Conservation (phyloP, 495 filamentous ascomycete genomes). For the Neurospora sp. region DNA sequence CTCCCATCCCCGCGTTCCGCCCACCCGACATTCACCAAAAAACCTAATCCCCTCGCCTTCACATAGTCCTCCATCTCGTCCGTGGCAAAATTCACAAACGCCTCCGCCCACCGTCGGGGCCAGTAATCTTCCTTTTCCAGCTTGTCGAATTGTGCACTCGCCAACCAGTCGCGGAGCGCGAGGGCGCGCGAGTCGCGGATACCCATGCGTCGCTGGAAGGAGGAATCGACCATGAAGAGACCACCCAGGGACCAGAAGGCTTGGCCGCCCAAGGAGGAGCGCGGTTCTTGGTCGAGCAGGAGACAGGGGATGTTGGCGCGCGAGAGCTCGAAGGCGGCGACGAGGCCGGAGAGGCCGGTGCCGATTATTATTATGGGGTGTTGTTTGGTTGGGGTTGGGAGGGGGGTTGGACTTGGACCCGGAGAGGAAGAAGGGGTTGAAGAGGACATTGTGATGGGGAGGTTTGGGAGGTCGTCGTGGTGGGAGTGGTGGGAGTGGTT, state of each 20-base stretch:
- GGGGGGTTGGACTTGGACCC: not conserved
- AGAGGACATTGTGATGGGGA: not conserved
- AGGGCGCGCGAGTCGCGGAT: constrained; percentile 38
- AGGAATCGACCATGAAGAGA: constrained; percentile 39
- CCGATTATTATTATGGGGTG: constrained; percentile 41
- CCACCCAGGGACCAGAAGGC: constrained; percentile 47
- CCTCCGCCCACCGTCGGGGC: constrained; percentile 42
- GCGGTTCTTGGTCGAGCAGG: constrained; percentile 41
- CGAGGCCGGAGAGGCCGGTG: constrained; percentile 40
- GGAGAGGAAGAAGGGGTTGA: not conserved
- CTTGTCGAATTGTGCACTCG: constrained; percentile 39
- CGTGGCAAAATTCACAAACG: constrained; percentile 42
- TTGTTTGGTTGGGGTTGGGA: not conserved
- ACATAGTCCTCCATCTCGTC: constrained; percentile 40
- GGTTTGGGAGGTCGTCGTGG: not conserved
- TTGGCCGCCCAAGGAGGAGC: constrained; percentile 37
- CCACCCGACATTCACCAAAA: constrained; percentile 37
- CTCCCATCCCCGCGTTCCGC: constrained; percentile 40
- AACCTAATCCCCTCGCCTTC: constrained; percentile 33
- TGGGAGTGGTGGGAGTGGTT: not conserved
- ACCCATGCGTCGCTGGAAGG: constrained; percentile 38
- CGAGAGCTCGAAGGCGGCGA: constrained; percentile 42
- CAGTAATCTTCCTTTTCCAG: constrained; percentile 33
- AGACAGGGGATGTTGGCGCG: constrained; percentile 26
- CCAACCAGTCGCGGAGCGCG: constrained; percentile 41